A percentile compares a stretch with the other conserved stretches of the same genome.
Conservation (phyloP, 2,329 filamentous ascomycete genomes). For the Oidium heveae region DNA sequence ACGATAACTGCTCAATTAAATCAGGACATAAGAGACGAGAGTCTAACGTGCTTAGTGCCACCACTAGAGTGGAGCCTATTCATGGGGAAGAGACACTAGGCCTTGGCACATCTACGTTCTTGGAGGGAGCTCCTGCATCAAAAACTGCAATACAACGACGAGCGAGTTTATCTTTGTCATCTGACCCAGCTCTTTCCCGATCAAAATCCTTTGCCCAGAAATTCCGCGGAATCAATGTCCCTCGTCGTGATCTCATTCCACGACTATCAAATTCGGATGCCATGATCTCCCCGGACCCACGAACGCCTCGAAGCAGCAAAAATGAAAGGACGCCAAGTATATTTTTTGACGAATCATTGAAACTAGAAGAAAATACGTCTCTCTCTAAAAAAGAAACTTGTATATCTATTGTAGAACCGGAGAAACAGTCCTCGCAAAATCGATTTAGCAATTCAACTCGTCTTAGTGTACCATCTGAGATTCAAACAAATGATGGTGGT, state of each 20-base stretch:
- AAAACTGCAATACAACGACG: conserved; percentile 52
- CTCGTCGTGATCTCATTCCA: conserved; percentile 33
- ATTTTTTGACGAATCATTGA: conserved; percentile 58
- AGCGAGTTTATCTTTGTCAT: conserved; percentile 35
- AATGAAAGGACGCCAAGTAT: conserved; percentile 36
- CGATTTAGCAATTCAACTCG: conserved; percentile 25
- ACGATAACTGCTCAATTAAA: conserved; percentile 17
- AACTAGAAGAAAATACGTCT: conserved; percentile 24
- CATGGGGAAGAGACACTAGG: conserved; percentile 68
- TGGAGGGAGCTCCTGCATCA: conserved; percentile 79
- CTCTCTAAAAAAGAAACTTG: conserved; percentile 28
- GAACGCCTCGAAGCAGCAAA: conserved; percentile 14
- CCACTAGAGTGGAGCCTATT: conserved; percentile 39
- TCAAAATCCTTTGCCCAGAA: conserved; percentile 92
- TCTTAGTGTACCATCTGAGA: conserved; percentile 25
- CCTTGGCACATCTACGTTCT: conserved; percentile 79
- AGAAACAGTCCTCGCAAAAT: conserved; percentile 16
- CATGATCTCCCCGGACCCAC: conserved; percentile 15
- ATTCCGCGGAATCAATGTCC: conserved; percentile 59
- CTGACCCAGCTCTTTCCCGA: conserved; percentile 38
- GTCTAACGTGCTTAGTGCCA: conserved; percentile 38
- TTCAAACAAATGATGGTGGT: conserved; percentile 34
- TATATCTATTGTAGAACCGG: conserved; percentile 18
- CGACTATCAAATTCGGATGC: conserved; percentile 32
- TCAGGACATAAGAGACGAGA: conserved; percentile 11